Conservation (phyloP, 192 early-diverging fungal genomes). For the Backusella morwellensis region DNA sequence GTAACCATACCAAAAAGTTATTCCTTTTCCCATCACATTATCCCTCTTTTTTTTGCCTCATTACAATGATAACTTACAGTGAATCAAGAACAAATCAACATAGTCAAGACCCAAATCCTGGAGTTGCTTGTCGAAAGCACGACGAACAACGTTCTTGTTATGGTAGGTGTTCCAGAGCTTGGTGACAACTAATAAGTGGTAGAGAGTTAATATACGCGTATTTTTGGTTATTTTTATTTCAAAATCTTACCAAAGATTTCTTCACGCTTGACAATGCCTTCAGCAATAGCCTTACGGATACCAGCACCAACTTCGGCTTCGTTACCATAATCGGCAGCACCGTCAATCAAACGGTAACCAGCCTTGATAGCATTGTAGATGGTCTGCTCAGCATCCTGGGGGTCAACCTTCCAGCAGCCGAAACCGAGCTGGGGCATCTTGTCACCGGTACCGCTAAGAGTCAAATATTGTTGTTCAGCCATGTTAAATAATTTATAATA, state of each 20-base stretch:
- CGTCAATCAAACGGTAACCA: conserved; percentile 42
- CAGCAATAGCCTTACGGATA: conserved; percentile 45
- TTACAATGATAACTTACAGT: conserved; percentile 39
- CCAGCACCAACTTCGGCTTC: conserved; percentile 60
- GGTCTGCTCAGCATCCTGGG: conserved; percentile 34
- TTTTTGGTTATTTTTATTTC: neutral
- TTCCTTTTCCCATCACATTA: neutral
- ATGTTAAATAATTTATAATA: conserved; percentile 11
- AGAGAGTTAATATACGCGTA: neutral
- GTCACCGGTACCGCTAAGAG: conserved; percentile 37
- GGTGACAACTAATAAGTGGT: conserved; percentile 21
- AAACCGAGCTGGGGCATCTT: conserved; percentile 53
- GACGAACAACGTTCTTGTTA: conserved; percentile 46
- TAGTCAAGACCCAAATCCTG: conserved; percentile 51
- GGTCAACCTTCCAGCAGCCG: conserved; percentile 51
- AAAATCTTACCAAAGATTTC: conserved; percentile 35
- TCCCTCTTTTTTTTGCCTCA: neutral
- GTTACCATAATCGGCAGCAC: conserved; percentile 61
- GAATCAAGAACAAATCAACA: conserved; percentile 68
- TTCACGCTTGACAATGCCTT: conserved; percentile 51
- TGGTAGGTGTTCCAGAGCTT: conserved; percentile 67
- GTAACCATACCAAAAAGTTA: neutral
- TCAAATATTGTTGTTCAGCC: conserved; percentile 18
- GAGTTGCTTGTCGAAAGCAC: conserved; percentile 51
- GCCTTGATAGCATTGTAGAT: conserved; percentile 36